Evolutionary conservation across 2,329 filamentous ascomycete species (phyloP), one percentile per base, ranked within the genome.

Genomic region (Periconia digitata): DNA sequence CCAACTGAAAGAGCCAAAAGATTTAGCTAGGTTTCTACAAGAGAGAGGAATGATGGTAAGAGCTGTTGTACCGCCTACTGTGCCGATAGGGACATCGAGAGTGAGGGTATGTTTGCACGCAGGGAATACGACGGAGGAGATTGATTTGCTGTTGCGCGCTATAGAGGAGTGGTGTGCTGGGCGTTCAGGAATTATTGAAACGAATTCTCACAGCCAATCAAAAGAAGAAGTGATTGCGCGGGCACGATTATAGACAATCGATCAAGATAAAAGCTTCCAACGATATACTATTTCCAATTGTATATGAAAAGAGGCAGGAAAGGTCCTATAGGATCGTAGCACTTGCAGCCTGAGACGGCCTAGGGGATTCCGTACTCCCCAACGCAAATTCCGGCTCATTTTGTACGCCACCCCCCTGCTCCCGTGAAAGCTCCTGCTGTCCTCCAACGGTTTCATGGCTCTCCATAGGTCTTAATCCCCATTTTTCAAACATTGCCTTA

Each of bases 381-480:
- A 40, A 17, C 12, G 21, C 38, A 15, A 22, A 24, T 8, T 3
- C 21, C 23, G 6, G 16, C 20, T 27, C 38, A 16, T n/a, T 21
- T 8, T 40, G 38, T 8, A 15, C 46, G 3, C 54, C 47, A 3
- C 50, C 47, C 6, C 55, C 42, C 18, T 48, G 45, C n/a, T 55
- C 51, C 8, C 53, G 54, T 21, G 51, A 43, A 35, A 53, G 37
- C 44, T 63, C 64, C 38, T 62, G 47, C 49, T 63, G 57, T 18
- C 67, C 65, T 34, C 63, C 62, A 42, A 70, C 59, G 0, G 66
- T 70, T 49, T 71, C 66, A 23, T 70, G 57, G 50, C 61, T 66
- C 47, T 64, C 63, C 90, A 96, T 95, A 1, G 90, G 88, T 63
- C 83, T 79, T 49, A 94, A 74, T 0, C 91, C 91, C 87, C 90